phyloP scores from a whole-genome alignment of 2,329 filamentous ascomycete genomes.

The Fusarium sp. region DNA sequence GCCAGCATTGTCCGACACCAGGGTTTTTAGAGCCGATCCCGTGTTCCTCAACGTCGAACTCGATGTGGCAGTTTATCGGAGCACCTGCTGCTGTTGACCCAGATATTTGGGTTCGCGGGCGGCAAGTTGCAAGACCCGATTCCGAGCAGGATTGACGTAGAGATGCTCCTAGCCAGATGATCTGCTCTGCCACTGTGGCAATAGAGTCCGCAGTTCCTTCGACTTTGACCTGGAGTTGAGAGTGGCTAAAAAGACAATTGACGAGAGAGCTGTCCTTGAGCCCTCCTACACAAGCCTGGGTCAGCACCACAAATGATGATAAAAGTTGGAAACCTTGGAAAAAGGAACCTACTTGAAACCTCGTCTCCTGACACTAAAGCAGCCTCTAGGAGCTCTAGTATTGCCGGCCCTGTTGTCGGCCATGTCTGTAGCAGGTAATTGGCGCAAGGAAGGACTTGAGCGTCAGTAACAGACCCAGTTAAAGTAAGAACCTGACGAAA shows the following conservation, averaged over 20 bases:
- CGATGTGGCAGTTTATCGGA: too few relatives aligned
- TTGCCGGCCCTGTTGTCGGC: neutral
- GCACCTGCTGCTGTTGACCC: too few relatives aligned
- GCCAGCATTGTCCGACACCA: too few relatives aligned
- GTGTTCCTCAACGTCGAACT: too few relatives aligned
- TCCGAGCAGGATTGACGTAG: neutral
- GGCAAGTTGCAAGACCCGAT: too few relatives aligned
- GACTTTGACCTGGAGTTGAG: neutral
- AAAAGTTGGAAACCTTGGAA: too few relatives aligned
- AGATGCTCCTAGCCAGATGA: neutral
- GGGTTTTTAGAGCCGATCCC: too few relatives aligned
- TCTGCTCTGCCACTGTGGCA: neutral
- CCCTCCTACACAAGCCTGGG: neutral
- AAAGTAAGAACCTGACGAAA: neutral
- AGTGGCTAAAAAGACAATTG: neutral
- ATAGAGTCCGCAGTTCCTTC: neutral
- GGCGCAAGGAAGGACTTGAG: neutral
- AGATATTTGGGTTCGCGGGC: too few relatives aligned
- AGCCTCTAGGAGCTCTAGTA: rapidly evolving
- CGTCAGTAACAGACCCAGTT: neutral
- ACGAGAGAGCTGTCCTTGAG: neutral
- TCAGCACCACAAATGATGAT: too few relatives aligned
- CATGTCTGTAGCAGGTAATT: neutral
- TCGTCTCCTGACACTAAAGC: neutral
- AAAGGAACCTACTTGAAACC: too few relatives aligned